These are phyloP conservation scores for Pyronema omphalodes DNA, from an alignment of 495 filamentous ascomycete genomes.

Conservation along the genomic window DNA sequence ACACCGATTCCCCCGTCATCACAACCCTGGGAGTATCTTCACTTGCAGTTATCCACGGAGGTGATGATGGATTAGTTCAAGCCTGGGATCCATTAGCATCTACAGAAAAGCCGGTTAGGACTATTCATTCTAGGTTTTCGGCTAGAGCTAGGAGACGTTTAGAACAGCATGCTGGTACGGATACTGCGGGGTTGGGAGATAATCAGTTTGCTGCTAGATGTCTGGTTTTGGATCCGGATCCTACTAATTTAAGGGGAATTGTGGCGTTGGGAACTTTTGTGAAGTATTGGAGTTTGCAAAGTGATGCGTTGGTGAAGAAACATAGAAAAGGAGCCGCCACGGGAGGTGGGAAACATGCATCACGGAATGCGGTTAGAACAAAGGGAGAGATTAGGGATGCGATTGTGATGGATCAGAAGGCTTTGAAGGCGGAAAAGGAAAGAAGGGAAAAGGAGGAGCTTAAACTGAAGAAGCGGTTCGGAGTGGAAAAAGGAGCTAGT, in stretches of 20 bases:
- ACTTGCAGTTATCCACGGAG: slow-evolving; percentile 77
- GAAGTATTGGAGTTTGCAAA: slow-evolving; percentile 87
- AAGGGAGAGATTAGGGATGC: slow-evolving; percentile 52
- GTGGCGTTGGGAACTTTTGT: slow-evolving; percentile 74
- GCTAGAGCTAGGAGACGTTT: slow-evolving; percentile 57
- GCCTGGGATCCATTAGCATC: slow-evolving; percentile 92
- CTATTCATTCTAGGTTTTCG: slow-evolving; percentile 74
- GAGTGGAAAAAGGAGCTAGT: slow-evolving; percentile 65
- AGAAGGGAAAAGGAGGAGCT: slow-evolving; percentile 32
- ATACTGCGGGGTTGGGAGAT: slow-evolving; percentile 40
- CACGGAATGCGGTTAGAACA: slow-evolving; percentile 35
- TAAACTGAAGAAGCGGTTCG: slow-evolving; percentile 44
- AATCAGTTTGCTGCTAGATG: slow-evolving; percentile 73
- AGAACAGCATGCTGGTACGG: slow-evolving; percentile 44
- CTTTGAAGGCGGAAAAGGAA: slow-evolving; percentile 57
- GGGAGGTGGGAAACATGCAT: slow-evolving; percentile 34
- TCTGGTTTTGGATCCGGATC: slow-evolving; percentile 73
- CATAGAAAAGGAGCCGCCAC: slow-evolving; percentile 29
- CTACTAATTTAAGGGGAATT: slow-evolving; percentile 75
- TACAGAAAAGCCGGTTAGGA: slow-evolving; percentile 57
- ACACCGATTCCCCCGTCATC: slow-evolving; percentile 80
- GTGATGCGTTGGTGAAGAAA: slow-evolving; percentile 39
- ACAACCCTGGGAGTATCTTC: slow-evolving; percentile 73
- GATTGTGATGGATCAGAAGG: slow-evolving; percentile 62
- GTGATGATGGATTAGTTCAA: slow-evolving; percentile 87